Evolutionary conservation across 108 stramenopile genomes (phyloP).

Genomic region (Schizochytrium sp.): DNA sequence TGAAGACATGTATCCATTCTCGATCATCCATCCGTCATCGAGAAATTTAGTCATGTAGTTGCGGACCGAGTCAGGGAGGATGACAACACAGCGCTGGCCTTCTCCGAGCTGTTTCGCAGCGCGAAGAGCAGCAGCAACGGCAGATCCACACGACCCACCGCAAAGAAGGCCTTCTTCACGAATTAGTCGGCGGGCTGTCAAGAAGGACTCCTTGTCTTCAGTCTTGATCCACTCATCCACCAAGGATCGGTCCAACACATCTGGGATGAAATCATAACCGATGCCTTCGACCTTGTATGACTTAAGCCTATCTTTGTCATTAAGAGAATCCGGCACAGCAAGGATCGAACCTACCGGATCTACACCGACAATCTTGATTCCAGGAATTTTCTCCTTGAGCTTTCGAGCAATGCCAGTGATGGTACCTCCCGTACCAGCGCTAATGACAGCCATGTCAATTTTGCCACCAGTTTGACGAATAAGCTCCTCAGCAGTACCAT

Average conservation of each 20-base stretch:
- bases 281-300: constrained; percentile 91
- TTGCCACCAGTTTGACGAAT: constrained; percentile 81
- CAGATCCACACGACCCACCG: constrained; percentile 88
- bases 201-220: constrained; percentile 80
- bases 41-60: constrained; percentile 97
- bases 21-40: constrained; percentile 91
- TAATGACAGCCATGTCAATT: constrained; percentile 83
- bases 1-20: constrained; percentile 80
- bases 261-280: constrained; percentile 93
- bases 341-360: constrained; percentile 80
- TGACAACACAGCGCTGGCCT: constrained; percentile 82
- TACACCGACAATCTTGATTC: constrained; percentile 83
- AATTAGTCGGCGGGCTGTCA: constrained; percentile 89
- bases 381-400: constrained; percentile 83
- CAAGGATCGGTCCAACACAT: constrained; percentile 84
- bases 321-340: constrained; percentile 81
- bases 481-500: constrained; percentile 91
- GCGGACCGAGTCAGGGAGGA: constrained; percentile 89
- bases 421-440: constrained; percentile 63
- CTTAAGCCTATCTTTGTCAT: constrained; percentile 81
- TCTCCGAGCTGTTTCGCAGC: constrained; percentile 79
- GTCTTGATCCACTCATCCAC: constrained; percentile 88
- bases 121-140: constrained; percentile 82
- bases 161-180: constrained; percentile 90
- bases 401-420: constrained; percentile 83